phyloP scores from a whole-genome alignment of 805 yeast species.

The Tetrapisispora nanseiensis region DNA sequence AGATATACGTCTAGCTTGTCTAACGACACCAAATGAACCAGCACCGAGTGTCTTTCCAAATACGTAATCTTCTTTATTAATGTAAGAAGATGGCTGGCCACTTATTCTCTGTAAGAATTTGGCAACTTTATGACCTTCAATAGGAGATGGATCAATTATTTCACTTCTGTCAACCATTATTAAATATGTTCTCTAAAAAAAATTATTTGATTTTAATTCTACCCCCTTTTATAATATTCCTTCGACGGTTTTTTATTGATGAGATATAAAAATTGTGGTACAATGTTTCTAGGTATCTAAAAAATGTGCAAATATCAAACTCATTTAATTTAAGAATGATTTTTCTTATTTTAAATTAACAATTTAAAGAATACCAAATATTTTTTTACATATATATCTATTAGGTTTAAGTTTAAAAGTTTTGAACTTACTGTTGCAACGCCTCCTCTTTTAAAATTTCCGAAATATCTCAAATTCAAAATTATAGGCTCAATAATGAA shows the following conservation, averaged over 20 bases:
- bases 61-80: slow-evolving; percentile 57
- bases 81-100: slow-evolving; percentile 65
- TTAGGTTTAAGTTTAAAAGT: neutral
- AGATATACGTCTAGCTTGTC: slow-evolving; percentile 50
- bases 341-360: neutral
- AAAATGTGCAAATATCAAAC: no score
- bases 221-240: no score
- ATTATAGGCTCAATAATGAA: no score
- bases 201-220: neutral
- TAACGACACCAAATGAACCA: slow-evolving; percentile 88
- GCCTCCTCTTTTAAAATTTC: no score
- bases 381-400: no score
- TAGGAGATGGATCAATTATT: slow-evolving; percentile 12
- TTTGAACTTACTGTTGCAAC: no score
- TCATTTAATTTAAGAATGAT: no score
- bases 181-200: no score
- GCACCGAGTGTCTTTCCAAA: slow-evolving; percentile 87
- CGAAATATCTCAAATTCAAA: no score
- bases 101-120: slow-evolving; percentile 44
- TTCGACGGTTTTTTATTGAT: no score
- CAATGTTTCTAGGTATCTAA: no score
- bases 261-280: no score
- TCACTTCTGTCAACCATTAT: slow-evolving; percentile 1
- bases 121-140: slow-evolving; percentile 29
- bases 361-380: neutral